Evolutionary conservation across 73 alveolate species (phyloP), one percentile per base, ranked within the genome.

Genomic region (Loxodes magnus): DNA sequence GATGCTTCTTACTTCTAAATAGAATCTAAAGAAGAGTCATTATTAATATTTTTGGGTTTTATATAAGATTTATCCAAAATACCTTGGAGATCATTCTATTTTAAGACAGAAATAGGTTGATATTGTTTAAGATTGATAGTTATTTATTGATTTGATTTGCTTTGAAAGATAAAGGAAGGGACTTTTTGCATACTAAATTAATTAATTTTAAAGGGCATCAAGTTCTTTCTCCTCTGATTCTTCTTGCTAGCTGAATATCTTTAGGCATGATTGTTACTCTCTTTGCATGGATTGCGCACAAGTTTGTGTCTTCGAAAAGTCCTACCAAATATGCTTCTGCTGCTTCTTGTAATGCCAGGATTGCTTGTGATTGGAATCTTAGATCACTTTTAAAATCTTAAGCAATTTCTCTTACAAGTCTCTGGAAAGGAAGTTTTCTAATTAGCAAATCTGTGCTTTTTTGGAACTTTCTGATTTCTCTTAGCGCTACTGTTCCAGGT

Each of bases 401-500:
- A 43, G 94, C 91, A 23, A 81, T 56, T 51, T 81, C 94, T 56
- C 91, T 71, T 2, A 81, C 87, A 15, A 81, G 44, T 74, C 93
- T 80, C 43, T 83, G 74, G 77, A 83, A 83, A 7, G 96, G 96
- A 16, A 83, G 75, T 70, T 83, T 83, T 35, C 86, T 65, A 23
- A 82, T 73, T 9, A 82, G 70, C 6, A 82, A 77, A 28, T 81
- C 90, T 35, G 93, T 80, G 51, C 81, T 50, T 63, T 84, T 82
- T 62, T 84, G 77, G 57, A 36, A 84, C 71, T 78, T 84, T 49
- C 88, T 80, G 41, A 85, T 85, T 70, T 85, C 96, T 70, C 90
- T 76, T 30, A 81, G 56, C 17, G 94, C 96, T 33, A 81, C 92
- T 34, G 93, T 80, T 30, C 96, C 96, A 24, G 93, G 93, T 67